Evolutionary conservation across 2,329 filamentous ascomycete species (phyloP).

Genomic region (Venturia carpophila): DNA sequence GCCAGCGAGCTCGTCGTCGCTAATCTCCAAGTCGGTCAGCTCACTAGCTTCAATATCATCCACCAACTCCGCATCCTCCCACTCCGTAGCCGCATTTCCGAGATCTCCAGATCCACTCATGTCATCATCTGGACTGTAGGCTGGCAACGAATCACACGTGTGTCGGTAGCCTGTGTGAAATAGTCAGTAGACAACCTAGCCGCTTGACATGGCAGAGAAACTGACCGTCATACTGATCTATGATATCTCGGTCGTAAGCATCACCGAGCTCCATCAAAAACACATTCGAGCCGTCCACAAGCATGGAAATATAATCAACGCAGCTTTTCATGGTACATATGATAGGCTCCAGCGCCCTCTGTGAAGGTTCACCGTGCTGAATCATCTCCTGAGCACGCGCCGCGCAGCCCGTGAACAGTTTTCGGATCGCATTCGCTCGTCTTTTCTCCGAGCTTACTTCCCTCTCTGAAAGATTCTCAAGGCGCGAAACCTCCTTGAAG

Average conservation of each 20-base stretch:
- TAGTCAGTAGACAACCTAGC: not conserved
- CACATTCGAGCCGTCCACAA: not conserved
- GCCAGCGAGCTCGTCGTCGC: constrained; percentile 4
- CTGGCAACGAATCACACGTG: not conserved
- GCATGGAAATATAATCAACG: not conserved
- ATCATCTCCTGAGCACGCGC: constrained; percentile 1
- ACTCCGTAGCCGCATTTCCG: not conserved
- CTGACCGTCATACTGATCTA: constrained; percentile 10
- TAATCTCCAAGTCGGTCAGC: not conserved
- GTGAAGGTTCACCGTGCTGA: not conserved
- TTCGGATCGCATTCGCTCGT: constrained; percentile 8
- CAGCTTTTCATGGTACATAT: constrained; percentile 6
- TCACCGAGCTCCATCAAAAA: not conserved
- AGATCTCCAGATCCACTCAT: not conserved
- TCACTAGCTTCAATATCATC: constrained; percentile 8
- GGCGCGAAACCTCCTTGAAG: not conserved
- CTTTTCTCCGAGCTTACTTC: not conserved
- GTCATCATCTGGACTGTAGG: not conserved
- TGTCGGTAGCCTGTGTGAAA: not conserved
- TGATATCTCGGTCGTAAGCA: not conserved
- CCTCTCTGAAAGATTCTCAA: not conserved
- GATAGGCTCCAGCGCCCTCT: not conserved
- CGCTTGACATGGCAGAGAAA: not conserved
- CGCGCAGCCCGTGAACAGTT: not conserved
- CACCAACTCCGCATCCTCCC: constrained; percentile 4